Percentiles rank a stretch among this genome's conserved stretches.
These are phyloP conservation scores for Gossypium turneri DNA, from an alignment of 345 rosid genomes.

Conservation along the genomic window DNA sequence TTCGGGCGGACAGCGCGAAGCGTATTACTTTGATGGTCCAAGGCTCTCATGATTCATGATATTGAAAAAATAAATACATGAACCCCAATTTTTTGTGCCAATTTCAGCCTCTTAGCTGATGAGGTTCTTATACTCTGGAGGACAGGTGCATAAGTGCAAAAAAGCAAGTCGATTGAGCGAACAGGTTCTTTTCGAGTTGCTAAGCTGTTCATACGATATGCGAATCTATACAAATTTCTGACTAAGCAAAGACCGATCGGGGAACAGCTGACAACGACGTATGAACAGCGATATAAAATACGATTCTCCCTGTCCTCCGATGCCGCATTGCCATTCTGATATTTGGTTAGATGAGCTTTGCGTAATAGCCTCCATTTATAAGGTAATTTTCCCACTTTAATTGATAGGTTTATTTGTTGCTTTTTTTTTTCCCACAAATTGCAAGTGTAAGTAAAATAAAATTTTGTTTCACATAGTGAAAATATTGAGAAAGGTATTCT, in stretches of 20 bases:
- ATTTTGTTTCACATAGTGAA: conserved; percentile 6
- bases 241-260: conserved; percentile 10
- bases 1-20: conserved; percentile 85
- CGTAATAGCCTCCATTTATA: conserved; percentile 29
- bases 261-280: conserved; percentile 4
- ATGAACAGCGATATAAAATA: conserved; percentile 14
- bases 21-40: conserved; percentile 75
- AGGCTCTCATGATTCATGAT: conserved; percentile 86
- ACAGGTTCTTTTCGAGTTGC: conserved; percentile 14
- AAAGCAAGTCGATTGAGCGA: conserved; percentile 38
- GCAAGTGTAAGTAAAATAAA: conserved; percentile 10
- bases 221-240: conserved; percentile 5
- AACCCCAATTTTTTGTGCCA: conserved; percentile 26
- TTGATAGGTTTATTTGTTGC: no score
- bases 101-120: conserved; percentile 51
- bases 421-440: neutral
- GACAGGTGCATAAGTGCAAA: conserved; percentile 61
- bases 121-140: conserved; percentile 63
- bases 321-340: neutral
- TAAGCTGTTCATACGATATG: conserved; percentile 28
- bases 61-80: conserved; percentile 32
- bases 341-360: conserved; percentile 24
- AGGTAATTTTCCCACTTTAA: conserved; percentile 25
- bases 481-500: neutral
- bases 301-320: conserved; percentile 1